These are phyloP conservation scores for Pharus latifolius DNA, from an alignment of 176 grass and related monocot species.

Conservation along the genomic window DNA sequence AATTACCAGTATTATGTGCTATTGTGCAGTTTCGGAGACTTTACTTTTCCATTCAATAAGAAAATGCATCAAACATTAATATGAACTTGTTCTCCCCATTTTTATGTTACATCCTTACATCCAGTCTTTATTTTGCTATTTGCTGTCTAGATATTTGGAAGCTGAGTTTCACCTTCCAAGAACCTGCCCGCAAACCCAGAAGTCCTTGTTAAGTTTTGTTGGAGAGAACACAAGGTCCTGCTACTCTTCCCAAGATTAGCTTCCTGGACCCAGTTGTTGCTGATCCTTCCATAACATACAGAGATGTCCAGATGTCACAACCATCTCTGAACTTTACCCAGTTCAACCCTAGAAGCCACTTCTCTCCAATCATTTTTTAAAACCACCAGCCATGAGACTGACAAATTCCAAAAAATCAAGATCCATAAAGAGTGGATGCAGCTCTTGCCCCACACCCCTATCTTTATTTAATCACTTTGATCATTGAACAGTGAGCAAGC, in stretches of 20 bases:
- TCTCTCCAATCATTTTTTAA: constrained; percentile 2
- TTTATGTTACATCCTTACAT: not conserved
- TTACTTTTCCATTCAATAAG: not conserved
- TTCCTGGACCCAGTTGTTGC: constrained; percentile 24
- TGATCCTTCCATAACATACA: not conserved
- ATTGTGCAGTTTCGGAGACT: too few species aligned
- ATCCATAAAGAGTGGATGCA: constrained; percentile 40
- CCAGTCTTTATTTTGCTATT: not conserved
- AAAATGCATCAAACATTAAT: not conserved
- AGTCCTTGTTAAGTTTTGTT: constrained; percentile 14
- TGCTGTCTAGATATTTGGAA: not conserved
- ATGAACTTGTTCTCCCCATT: not conserved
- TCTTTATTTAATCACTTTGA: not conserved
- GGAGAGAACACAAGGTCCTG: constrained; percentile 18
- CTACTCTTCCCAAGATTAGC: constrained; percentile 6
- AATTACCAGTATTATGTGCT: too few species aligned
- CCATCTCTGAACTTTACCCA: not conserved
- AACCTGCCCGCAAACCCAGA: constrained; percentile 10
- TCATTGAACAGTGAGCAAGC: constrained; percentile 4
- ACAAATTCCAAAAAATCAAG: constrained; percentile 28
- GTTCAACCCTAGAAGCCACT: constrained; percentile 31
- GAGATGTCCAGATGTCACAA: constrained; percentile 13
- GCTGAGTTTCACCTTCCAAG: constrained; percentile 36
- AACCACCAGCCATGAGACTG: constrained; percentile 25
- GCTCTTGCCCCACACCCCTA: constrained; percentile 9